Evolutionary conservation across 352 stramenopile species (phyloP).

Genomic region (Aphanomyces stellatus): DNA sequence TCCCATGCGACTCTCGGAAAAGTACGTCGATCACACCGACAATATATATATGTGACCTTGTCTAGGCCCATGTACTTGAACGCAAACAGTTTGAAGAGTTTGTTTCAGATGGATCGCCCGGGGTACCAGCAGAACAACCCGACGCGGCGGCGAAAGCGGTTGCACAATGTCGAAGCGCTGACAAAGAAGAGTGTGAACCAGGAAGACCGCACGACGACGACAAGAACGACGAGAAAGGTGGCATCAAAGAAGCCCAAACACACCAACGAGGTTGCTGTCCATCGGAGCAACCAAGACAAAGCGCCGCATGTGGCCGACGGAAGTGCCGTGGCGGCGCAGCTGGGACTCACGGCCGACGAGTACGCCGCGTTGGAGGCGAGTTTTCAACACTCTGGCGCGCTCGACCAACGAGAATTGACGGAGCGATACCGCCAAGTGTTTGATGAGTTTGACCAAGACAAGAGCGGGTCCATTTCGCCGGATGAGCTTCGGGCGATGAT

Average conservation of each 20-base stretch:
- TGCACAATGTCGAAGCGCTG: background rate
- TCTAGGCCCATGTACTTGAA: conserved; percentile 18
- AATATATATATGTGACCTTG: background rate
- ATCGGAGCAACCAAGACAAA: background rate
- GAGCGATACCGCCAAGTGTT: conserved; percentile 47
- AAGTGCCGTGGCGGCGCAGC: background rate
- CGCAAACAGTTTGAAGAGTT: conserved; percentile 8
- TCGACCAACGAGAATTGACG: too few species aligned
- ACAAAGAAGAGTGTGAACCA: conserved; percentile 5
- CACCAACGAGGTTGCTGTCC: too few species aligned
- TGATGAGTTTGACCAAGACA: conserved; percentile 62
- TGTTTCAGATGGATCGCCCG: conserved; percentile 12
- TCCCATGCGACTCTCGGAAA: background rate
- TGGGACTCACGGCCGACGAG: conserved; percentile 21
- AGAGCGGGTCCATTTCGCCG: conserved; percentile 67
- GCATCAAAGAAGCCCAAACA: too few species aligned
- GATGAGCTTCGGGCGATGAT: conserved; percentile 54
- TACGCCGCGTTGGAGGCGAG: conserved; percentile 25
- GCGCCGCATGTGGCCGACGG: background rate
- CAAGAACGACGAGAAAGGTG: too few species aligned
- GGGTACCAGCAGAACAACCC: conserved; percentile 7
- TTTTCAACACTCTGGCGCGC: conserved; percentile 1
- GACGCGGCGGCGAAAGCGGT: conserved; percentile 4
- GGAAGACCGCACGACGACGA: too few species aligned
- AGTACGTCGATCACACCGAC: background rate